Conservation (phyloP, 371 early-diverging fungal genomes). For the Mortierella sp. region DNA sequence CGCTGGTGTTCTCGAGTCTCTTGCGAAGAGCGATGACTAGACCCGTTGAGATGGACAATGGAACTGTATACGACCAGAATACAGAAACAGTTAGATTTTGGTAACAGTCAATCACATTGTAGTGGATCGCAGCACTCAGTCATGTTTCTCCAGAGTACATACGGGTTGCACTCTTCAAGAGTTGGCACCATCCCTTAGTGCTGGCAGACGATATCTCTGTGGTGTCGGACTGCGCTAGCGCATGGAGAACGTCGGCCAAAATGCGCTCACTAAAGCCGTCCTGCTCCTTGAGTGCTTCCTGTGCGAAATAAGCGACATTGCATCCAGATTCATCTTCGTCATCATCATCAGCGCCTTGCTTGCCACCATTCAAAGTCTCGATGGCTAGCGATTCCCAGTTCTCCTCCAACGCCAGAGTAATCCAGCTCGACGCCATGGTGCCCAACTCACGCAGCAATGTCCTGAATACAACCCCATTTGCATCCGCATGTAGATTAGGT, state of each 20-base stretch:
- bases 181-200: slow-evolving; percentile 46
- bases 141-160: background rate
- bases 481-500: slow-evolving; percentile 31
- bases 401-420: slow-evolving; percentile 31
- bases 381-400: slow-evolving; percentile 37
- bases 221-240: slow-evolving; percentile 16
- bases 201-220: slow-evolving; percentile 22
- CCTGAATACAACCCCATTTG: slow-evolving; percentile 46
- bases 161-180: slow-evolving; percentile 38
- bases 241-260: slow-evolving; percentile 35
- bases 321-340: slow-evolving; percentile 23
- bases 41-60: slow-evolving; percentile 32
- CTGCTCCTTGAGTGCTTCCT: slow-evolving; percentile 23
- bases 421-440: slow-evolving; percentile 32
- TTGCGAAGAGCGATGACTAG: slow-evolving; percentile 28
- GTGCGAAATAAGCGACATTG: slow-evolving; percentile 21
- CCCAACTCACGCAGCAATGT: slow-evolving; percentile 34
- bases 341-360: slow-evolving; percentile 10
- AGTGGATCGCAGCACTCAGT: no score
- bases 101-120: no score
- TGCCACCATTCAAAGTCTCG: slow-evolving; percentile 10
- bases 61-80: slow-evolving; percentile 13
- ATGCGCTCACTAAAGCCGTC: slow-evolving; percentile 45
- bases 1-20: slow-evolving; percentile 40
- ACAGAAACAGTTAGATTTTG: background rate